Evolutionary conservation across 108 stramenopile species (phyloP), one percentile per base, ranked within the genome.

Genomic region (Schizochytrium sp.): DNA sequence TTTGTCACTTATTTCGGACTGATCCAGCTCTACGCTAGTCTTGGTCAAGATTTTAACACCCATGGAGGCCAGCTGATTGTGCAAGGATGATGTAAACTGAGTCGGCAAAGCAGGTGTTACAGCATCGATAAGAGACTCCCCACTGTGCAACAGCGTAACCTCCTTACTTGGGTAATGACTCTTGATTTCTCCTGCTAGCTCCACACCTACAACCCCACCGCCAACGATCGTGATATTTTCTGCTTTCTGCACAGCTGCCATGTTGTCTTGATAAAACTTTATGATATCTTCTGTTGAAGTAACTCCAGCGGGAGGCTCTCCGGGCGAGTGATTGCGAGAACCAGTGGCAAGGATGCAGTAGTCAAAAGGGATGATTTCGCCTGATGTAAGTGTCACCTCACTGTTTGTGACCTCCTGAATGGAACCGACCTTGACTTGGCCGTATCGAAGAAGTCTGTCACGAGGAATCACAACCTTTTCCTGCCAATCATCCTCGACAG

Each of bases 201-300:
- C 92, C 59, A 92, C 91, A 57, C 92, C 91, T 46, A 91, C 60
- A 44, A 90, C 69, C 7, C 92, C 92, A 12, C 92, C 92, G 15
- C 92, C 92, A 7, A 92, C 61, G 61, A 92, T 28, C 41, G 88
- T 53, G 47, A 91, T 90, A 87, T 87, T 60, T 3, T 47, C 4
- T 46, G 91, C 89, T 12, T 50, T 88, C 72, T 28, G 28, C 28
- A 28, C 28, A 28, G 28, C 28, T 28, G 28, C 28, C 28, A 28
- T 28, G 28, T 28, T 28, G 28, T 28, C 28, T 28, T 28, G 28
- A 28, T 28, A 28, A 28, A 28, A 28, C 28, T 28, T 28, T 28
- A 28, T 28, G 28, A 28, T 28, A 28, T 28, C 28, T 28, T 28
- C 28, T 28, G 28, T 28, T 28, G 28, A 28, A 28, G 28, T 28